These are phyloP conservation scores for Capsicum pubescens DNA, from an alignment of 257 asterid species.

Conservation along the genomic window DNA sequence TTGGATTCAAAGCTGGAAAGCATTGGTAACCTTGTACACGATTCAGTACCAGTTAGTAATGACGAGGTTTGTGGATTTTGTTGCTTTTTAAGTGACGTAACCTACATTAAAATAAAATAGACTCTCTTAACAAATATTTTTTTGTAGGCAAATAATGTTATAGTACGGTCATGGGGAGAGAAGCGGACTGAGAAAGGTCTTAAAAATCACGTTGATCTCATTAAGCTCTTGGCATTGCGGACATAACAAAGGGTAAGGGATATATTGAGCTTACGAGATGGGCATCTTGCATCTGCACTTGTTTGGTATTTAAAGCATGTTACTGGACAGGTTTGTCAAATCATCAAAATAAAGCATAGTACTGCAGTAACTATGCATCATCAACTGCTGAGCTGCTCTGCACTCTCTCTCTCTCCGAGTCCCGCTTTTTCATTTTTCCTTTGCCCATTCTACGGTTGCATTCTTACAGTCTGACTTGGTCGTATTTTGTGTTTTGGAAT, in stretches of 20 bases:
- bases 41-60: constrained; percentile 77
- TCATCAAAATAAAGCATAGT: too few relatives aligned
- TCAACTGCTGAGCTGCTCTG: too few relatives aligned
- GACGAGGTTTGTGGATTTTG: constrained; percentile 62
- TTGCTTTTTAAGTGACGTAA: neutral
- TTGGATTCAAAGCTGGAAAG: constrained; percentile 56
- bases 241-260: constrained; percentile 61
- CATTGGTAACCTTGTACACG: constrained; percentile 93
- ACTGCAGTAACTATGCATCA: too few relatives aligned
- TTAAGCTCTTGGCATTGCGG: constrained; percentile 93
- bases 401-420: too few relatives aligned
- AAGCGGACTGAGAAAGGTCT: constrained; percentile 67
- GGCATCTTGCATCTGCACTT: neutral
- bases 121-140: constrained; percentile 17
- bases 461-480: too few relatives aligned
- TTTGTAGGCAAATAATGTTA: constrained; percentile 66
- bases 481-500: too few relatives aligned
- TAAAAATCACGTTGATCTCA: constrained; percentile 91
- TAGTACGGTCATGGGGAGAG: constrained; percentile 81
- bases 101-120: neutral
- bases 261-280: neutral
- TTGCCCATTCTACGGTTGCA: too few relatives aligned
- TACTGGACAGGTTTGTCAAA: neutral
- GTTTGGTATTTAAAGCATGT: neutral
- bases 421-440: too few relatives aligned